Conservation (phyloP, 192 early-diverging fungal species). For the Linnemannia exigua region DNA sequence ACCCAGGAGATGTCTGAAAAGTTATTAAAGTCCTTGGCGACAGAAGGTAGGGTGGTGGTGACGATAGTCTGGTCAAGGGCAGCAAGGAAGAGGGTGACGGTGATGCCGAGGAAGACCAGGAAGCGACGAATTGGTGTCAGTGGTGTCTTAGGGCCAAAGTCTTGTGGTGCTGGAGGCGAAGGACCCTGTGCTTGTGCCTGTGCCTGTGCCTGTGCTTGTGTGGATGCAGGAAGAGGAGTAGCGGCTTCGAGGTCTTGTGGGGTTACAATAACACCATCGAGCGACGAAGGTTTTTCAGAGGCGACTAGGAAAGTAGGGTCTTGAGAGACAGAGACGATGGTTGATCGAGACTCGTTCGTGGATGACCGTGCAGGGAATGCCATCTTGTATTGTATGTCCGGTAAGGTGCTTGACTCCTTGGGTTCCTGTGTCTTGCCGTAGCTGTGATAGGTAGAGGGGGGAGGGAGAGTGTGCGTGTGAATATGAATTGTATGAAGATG, state of each 20-base stretch:
- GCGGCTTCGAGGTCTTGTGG: constrained; percentile 9
- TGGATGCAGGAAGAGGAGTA: not conserved
- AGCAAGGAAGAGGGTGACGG: constrained; percentile 65
- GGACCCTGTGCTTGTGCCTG: not conserved
- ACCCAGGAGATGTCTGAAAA: constrained; percentile 83
- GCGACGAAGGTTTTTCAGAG: not conserved
- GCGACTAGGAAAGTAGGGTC: not conserved
- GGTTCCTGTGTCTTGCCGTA: no score
- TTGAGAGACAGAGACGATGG: not conserved
- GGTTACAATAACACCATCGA: no score
- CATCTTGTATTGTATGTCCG: not conserved
- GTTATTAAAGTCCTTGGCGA: constrained; percentile 68
- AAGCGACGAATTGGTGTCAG: constrained; percentile 34
- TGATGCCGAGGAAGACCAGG: constrained; percentile 42
- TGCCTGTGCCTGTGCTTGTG: not conserved
- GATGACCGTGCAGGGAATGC: not conserved
- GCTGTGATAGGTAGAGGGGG: not conserved
- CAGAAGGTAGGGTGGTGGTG: constrained; percentile 67
- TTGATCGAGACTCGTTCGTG: constrained; percentile 5
- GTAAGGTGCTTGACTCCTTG: not conserved
- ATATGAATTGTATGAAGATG: not conserved
- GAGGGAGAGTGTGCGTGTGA: not conserved
- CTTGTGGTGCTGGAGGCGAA: constrained; percentile 14
- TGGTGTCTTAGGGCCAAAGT: constrained; percentile 41
- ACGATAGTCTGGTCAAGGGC: constrained; percentile 73